Percentiles rank a stretch among this genome's conserved stretches.
phyloP scores from a whole-genome alignment of 805 yeast genomes.

The Yamadazyma nakazawae region DNA sequence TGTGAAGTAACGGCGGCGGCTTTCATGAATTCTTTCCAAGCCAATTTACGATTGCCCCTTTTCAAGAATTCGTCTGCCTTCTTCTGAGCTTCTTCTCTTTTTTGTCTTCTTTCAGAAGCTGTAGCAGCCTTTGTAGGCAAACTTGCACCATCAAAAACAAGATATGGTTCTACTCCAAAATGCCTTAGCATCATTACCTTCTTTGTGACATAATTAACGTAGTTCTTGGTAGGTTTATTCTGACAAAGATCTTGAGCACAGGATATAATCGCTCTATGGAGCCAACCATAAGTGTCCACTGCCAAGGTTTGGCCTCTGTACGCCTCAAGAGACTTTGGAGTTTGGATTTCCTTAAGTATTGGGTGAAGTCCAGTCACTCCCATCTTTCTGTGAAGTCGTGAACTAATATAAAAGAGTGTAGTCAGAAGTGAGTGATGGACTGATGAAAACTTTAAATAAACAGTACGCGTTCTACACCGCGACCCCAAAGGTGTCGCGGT shows the following conservation, averaged over 20 bases:
- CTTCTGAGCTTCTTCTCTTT: constrained; percentile 54
- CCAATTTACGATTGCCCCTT: constrained; percentile 55
- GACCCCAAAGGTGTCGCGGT: neutral
- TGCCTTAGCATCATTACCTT: constrained; percentile 62
- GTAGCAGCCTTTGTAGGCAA: constrained; percentile 77
- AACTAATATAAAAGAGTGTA: neutral
- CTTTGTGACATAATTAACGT: constrained; percentile 65
- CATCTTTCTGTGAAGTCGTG: constrained; percentile 46
- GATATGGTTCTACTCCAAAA: constrained; percentile 73
- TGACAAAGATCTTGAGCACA: constrained; percentile 82
- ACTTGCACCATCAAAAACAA: constrained; percentile 92
- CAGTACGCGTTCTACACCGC: neutral
- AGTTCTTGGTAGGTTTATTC: constrained; percentile 66
- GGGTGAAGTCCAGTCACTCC: constrained; percentile 83
- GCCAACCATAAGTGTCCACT: constrained; percentile 96
- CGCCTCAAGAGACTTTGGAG: constrained; percentile 50
- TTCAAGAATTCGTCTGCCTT: constrained; percentile 51
- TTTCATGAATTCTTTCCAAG: constrained; percentile 67
- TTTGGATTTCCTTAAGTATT: constrained; percentile 72
- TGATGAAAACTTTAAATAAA: too few relatives aligned
- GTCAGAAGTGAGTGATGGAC: neutral
- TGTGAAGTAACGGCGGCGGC: constrained; percentile 85
- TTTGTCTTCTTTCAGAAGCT: constrained; percentile 57
- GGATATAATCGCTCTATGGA: constrained; percentile 78
- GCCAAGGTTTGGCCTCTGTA: constrained; percentile 78